Evolutionary conservation across 1,284 basidiomycete species (phyloP), one percentile per base, ranked within the genome.

Genomic region (Cutaneotrichosporon sp.): DNA sequence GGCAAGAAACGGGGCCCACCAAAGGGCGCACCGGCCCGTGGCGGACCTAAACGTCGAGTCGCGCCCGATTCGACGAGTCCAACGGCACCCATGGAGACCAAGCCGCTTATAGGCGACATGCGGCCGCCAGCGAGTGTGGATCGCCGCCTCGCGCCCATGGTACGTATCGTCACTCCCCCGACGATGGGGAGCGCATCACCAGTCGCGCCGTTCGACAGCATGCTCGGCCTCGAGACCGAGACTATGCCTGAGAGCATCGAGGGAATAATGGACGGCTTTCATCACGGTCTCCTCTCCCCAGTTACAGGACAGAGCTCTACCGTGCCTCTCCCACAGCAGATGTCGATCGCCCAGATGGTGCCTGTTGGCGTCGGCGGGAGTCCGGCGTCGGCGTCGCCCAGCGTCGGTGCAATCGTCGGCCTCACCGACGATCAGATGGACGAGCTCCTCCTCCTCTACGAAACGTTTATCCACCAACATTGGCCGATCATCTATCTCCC

Each of bases 401-500:
- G 36, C 11, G 11, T 58, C 18, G 56, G 36, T 10, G 42, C 42
- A 7, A 36, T 50, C 14, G 62, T 58, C 7, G 66, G 66, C 1
- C 56, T 67, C 16, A 58, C 53, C 14, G 46, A 40, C 7, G 51
- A 61, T 21, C 50, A 40, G 4, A 53, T 67, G 14, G 61, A 67
- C 57, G 63, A 62, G 38, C 61, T 67, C 11, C 38, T 64, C 6
- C 52, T 64, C 22, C 36, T 67, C 14, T 67, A 62, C 42, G 63
- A 64, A 26, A 62, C 66, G n/a, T 67, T 67, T 26, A 67, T 67
- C 61, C 66, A 67, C 58, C 63, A 58, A 7, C 61, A 60, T 58
- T 67, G 66, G 66, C 66, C 66, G 8, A 49, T 67, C 58, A 60
- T 67, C 36, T 67, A 67, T 46, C 49, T 64, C 5, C 66, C 66